Evolutionary conservation across 257 asterid genomes (phyloP), one percentile per base, ranked within the genome.

Genomic region (Forsythia viridissima): DNA sequence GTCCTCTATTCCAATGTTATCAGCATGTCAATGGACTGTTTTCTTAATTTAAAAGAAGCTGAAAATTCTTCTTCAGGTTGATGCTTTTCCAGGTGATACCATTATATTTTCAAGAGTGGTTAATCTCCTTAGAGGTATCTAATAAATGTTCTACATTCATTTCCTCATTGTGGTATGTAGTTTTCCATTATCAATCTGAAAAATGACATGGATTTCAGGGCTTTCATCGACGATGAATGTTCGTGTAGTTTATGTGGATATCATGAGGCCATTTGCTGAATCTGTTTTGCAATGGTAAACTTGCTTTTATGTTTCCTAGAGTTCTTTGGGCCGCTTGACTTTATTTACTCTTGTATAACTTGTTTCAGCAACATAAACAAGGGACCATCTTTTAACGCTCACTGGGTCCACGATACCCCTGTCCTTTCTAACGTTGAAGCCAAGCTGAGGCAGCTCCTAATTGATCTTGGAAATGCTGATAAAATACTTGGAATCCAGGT

Each of bases 401-500:
- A 68, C 76, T 95, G 99, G 98, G 85, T 95, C 77, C 89, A 87
- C 34, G 93, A 91, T 83, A 85, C 91, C 80, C 97, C 99, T 55
- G 84, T 85, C 57, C 90, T 89, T 79, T 95, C 98, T 79, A 82
- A 86, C 82, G 96, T 91, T 81, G 99, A 95, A 86, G 87, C 84
- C 80, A 95, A 90, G 88, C 90, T 95, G 83, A 86, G 97, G 86
- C 84, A 86, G 87, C 97, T 95, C 84, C 83, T 95, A 74, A 86
- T 88, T 84, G 95, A 91, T 83, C 94, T 95, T 37, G 97, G 98
- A 59, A 87, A 88, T 87, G 90, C 94, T 79, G 92, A 91, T 78
- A 95, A 93, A 90, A 87, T 95, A 81, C 98, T 95, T 72, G 99
- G 99, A 81, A 89, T 95, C 87, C 99, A 95, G 99, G 99, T 95